phyloP scores from a whole-genome alignment of 1,139 yeast species.

The Candida mesenterica region DNA sequence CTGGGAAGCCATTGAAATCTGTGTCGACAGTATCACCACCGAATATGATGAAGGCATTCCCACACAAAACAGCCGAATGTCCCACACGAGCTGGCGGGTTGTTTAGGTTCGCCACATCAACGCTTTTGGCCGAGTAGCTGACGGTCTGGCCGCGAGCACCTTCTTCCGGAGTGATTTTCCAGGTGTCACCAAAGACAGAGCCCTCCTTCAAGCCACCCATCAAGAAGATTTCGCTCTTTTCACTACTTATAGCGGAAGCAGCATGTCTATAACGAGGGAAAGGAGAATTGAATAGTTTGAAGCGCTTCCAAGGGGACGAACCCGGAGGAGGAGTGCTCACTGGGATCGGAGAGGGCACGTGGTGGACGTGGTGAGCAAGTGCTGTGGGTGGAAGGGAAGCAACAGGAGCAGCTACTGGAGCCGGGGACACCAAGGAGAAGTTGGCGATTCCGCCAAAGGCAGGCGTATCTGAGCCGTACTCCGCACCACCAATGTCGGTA shows the following conservation, averaged over 20 bases:
- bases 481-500: not conserved
- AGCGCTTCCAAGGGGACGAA: constrained; percentile 72
- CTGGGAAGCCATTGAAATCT: constrained; percentile 77
- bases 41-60: constrained; percentile 91
- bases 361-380: too few species aligned
- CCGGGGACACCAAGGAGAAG: constrained; percentile 5
- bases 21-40: constrained; percentile 96
- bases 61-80: constrained; percentile 88
- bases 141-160: constrained; percentile 22
- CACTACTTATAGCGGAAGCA: constrained; percentile 72
- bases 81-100: constrained; percentile 97
- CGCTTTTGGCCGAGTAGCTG: constrained; percentile 55
- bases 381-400: too few species aligned
- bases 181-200: constrained; percentile 90
- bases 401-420: too few species aligned
- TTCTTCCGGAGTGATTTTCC: constrained; percentile 62
- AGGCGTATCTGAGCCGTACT: not conserved
- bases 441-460: constrained; percentile 2
- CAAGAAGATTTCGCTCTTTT: constrained; percentile 77
- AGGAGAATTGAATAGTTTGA: constrained; percentile 72
- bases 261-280: constrained; percentile 95
- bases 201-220: constrained; percentile 97
- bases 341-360: too few species aligned
- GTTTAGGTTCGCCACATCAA: constrained; percentile 51
- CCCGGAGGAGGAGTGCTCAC: constrained; percentile 6